phyloP scores from a whole-genome alignment of 768 basidiomycete species.

The Tephrocybe sp. region DNA sequence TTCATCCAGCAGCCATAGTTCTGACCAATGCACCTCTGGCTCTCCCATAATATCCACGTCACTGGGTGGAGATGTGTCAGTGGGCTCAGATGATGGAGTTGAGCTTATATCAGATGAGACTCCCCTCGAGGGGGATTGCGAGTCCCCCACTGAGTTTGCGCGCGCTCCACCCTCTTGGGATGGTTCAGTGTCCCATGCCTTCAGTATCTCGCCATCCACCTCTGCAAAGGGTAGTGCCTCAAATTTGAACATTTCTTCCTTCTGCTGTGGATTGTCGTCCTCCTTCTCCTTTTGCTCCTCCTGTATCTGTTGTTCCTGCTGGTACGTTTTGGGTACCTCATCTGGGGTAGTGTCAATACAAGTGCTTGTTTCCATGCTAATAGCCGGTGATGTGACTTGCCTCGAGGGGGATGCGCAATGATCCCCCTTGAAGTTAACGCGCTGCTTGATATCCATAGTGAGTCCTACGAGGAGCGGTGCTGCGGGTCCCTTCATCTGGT shows the following conservation, averaged over 20 bases:
- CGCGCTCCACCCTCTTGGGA: neutral
- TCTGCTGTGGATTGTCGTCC: no score
- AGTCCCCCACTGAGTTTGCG: constrained; percentile 14
- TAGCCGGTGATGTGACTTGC: neutral
- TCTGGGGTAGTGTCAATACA: neutral
- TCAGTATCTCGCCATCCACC: no score
- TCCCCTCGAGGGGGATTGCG: constrained; percentile 8
- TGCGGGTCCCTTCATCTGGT: neutral
- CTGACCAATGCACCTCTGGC: neutral
- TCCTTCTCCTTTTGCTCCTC: no score
- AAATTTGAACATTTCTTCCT: no score
- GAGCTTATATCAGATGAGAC: neutral
- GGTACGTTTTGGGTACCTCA: neutral
- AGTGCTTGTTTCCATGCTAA: neutral
- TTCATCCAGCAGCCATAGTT: constrained; percentile 7
- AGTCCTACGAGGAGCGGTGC: constrained; percentile 2
- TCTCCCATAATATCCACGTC: neutral
- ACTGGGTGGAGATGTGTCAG: neutral
- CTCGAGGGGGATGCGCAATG: constrained; percentile 12
- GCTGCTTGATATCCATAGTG: constrained; percentile 15
- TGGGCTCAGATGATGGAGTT: neutral
- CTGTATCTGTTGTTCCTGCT: no score
- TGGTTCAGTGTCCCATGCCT: neutral
- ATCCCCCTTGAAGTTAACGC: constrained; percentile 11
- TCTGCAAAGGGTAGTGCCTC: no score